Percentiles rank a stretch among this genome's conserved stretches.
Evolutionary conservation across 108 stramenopile species (phyloP).

Genomic region (Cylindrotheca fusiformis): DNA sequence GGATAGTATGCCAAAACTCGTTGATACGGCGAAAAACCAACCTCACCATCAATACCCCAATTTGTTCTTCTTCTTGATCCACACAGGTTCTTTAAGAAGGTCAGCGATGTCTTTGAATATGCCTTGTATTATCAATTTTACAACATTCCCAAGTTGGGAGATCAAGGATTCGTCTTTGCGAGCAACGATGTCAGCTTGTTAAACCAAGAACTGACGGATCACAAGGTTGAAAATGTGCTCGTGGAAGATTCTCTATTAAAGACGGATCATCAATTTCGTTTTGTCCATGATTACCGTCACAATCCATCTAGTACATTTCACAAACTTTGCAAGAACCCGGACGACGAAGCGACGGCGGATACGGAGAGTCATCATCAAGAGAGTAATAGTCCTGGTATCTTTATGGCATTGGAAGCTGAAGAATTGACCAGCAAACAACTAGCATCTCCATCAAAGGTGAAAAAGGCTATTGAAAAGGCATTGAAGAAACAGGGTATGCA

Average conservation of each 20-base stretch:
- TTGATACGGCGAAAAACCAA: slow-evolving; percentile 41
- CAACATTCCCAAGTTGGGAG: slow-evolving; percentile 59
- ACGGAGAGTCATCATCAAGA: slow-evolving; percentile 28
- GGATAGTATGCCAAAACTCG: slow-evolving; percentile 40
- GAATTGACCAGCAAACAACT: slow-evolving; percentile 23
- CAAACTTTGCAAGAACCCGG: neutral
- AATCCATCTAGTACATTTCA: slow-evolving; percentile 1
- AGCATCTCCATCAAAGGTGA: slow-evolving; percentile 2
- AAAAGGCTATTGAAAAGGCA: neutral
- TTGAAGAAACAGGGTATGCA: slow-evolving; percentile 24
- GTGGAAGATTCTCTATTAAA: slow-evolving; percentile 1
- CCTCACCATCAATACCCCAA: slow-evolving; percentile 28
- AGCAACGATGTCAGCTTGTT: slow-evolving; percentile 45
- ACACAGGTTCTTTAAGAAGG: slow-evolving; percentile 12
- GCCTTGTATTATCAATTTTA: slow-evolving; percentile 24
- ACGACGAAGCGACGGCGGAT: neutral
- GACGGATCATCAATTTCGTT: slow-evolving; percentile 8
- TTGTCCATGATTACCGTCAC: slow-evolving; percentile 4
- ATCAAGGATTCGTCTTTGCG: slow-evolving; percentile 46
- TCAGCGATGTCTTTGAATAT: slow-evolving; percentile 23
- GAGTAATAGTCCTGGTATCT: slow-evolving; percentile 27
- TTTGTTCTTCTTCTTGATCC: neutral
- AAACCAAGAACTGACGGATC: slow-evolving; percentile 11
- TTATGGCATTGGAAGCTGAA: slow-evolving; percentile 65
- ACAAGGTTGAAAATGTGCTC: slow-evolving; percentile 18